Percentiles rank a stretch among this genome's conserved stretches.
Conservation (phyloP, 495 filamentous ascomycete genomes). For the Aspergillus mulundensis region DNA sequence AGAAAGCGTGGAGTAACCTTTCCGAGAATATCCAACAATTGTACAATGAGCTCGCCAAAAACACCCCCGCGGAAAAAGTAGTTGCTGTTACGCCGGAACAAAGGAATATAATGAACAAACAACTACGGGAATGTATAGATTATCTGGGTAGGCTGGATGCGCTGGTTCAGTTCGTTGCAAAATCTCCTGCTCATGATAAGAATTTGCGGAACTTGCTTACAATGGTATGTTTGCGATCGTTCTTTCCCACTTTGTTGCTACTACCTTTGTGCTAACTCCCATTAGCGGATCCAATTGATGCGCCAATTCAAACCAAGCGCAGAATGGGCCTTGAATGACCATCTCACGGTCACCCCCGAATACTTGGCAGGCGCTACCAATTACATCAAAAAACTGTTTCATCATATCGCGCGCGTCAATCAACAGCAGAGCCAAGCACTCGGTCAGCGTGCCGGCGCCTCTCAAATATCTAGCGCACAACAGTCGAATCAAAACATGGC, state of each 20-base stretch:
- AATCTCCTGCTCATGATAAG: slow-evolving; percentile 38
- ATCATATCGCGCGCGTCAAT: slow-evolving; percentile 32
- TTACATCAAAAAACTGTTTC: slow-evolving; percentile 44
- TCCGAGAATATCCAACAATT: slow-evolving; percentile 35
- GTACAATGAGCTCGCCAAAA: slow-evolving; percentile 38
- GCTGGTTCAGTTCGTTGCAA: slow-evolving; percentile 38
- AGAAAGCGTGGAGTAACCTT: slow-evolving; percentile 38
- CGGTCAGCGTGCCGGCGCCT: slow-evolving; percentile 22
- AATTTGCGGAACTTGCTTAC: slow-evolving; percentile 39
- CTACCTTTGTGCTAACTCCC: slow-evolving; percentile 8
- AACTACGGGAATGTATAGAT: slow-evolving; percentile 39
- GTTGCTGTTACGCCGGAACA: slow-evolving; percentile 39
- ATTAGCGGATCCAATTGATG: slow-evolving; percentile 53
- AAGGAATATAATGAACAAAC: slow-evolving; percentile 45
- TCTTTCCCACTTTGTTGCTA: background rate
- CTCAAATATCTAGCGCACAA: slow-evolving; percentile 24
- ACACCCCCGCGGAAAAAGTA: slow-evolving; percentile 25
- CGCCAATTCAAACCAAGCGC: slow-evolving; percentile 54
- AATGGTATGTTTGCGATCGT: slow-evolving; percentile 32
- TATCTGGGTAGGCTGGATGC: slow-evolving; percentile 39
- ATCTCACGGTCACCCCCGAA: slow-evolving; percentile 53
- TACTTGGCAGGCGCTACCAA: slow-evolving; percentile 50
- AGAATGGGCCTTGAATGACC: slow-evolving; percentile 49
- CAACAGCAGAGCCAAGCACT: slow-evolving; percentile 30
- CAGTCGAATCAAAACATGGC: slow-evolving; percentile 35